A percentile compares a stretch with the other conserved stretches of the same genome.
Conservation (phyloP, 345 rosid species). For the Brassica rapa region DNA sequence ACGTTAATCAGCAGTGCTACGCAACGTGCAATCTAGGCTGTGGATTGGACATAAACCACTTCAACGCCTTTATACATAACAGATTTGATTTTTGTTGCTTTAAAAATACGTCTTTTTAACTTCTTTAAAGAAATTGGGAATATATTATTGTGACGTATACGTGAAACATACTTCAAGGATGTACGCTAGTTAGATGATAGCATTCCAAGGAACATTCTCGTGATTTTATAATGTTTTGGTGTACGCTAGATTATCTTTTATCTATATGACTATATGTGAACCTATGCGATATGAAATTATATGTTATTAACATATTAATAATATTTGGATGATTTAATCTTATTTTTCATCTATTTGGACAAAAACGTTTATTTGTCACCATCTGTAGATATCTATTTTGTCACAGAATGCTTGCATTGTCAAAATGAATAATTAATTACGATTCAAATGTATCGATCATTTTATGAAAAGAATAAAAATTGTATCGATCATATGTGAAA, state of each 20-base stretch:
- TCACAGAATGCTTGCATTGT: no score
- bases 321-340: neutral
- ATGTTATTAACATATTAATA: neutral
- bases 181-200: slow-evolving; percentile 22
- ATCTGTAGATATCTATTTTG: neutral
- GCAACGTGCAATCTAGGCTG: neutral
- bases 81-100: slow-evolving; percentile 7
- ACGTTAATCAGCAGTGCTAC: neutral
- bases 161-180: slow-evolving; percentile 24
- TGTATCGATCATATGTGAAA: neutral
- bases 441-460: neutral
- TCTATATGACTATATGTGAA: slow-evolving; percentile 1
- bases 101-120: neutral
- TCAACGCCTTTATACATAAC: neutral
- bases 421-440: neutral
- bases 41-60: neutral
- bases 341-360: neutral
- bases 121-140: neutral
- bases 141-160: neutral
- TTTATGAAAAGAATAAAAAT: no score
- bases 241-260: slow-evolving; percentile 4
- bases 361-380: neutral
- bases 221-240: slow-evolving; percentile 10
- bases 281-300: neutral
- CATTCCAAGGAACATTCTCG: slow-evolving; percentile 3